Evolutionary conservation across 2,329 filamentous ascomycete genomes (phyloP).

Genomic region (Lachnellula suecica): DNA sequence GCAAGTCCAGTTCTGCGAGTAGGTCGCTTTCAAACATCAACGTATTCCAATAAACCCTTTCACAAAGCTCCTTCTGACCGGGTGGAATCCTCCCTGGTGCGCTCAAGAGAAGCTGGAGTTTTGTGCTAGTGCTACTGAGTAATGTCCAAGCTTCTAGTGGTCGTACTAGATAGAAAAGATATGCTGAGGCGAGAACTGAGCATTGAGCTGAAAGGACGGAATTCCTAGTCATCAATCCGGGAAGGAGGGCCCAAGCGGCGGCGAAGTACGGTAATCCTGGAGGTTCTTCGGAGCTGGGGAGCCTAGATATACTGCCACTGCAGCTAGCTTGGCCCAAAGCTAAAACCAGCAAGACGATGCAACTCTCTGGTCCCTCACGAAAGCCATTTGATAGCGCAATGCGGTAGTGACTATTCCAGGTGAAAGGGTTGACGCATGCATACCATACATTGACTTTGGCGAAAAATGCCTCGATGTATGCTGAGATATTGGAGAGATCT

Average conservation of each 20-base stretch:
- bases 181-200: slow-evolving; percentile 77
- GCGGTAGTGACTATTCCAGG: slow-evolving; percentile 74
- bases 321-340: slow-evolving; percentile 75
- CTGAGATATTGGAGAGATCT: slow-evolving; percentile 71
- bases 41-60: slow-evolving; percentile 83
- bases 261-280: slow-evolving; percentile 79
- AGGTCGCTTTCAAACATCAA: slow-evolving; percentile 79
- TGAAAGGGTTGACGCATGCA: slow-evolving; percentile 80
- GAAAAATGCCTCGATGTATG: slow-evolving; percentile 79
- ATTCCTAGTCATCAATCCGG: slow-evolving; percentile 76
- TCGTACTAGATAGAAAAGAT: slow-evolving; percentile 78
- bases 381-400: slow-evolving; percentile 75
- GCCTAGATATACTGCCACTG: slow-evolving; percentile 72
- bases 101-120: slow-evolving; percentile 76
- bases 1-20: slow-evolving; percentile 75
- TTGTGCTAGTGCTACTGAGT: slow-evolving; percentile 77
- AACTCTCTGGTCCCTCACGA: slow-evolving; percentile 76
- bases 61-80: slow-evolving; percentile 69
- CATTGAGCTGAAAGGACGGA: slow-evolving; percentile 78
- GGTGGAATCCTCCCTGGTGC: slow-evolving; percentile 69
- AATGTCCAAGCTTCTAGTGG: slow-evolving; percentile 83
- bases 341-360: slow-evolving; percentile 76
- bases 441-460: slow-evolving; percentile 83
- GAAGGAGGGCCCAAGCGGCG: slow-evolving; percentile 75
- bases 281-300: slow-evolving; percentile 66